These are phyloP conservation scores for Termitomyces sp. DNA, from an alignment of 768 basidiomycete genomes.

Conservation along the genomic window DNA sequence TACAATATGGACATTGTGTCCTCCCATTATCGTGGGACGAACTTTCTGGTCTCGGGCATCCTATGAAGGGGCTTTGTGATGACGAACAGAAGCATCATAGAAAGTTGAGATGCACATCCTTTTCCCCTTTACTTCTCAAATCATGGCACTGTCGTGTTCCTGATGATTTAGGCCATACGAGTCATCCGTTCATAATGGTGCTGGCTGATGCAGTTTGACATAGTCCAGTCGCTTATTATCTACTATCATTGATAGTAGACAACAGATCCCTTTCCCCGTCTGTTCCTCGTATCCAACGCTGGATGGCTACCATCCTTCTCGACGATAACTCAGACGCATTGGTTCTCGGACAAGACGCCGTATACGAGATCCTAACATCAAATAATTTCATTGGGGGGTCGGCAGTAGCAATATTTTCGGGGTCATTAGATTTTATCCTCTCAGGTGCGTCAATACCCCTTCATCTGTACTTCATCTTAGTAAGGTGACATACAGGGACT, in stretches of 20 bases:
- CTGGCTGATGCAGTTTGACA: not conserved
- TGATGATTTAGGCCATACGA: not conserved
- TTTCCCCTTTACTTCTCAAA: not conserved
- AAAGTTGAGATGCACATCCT: not conserved
- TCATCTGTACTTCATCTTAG: not conserved
- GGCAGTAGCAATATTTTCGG: not conserved
- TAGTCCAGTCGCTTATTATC: not conserved
- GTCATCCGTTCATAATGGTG: not conserved
- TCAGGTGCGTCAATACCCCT: not conserved
- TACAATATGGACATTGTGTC: not conserved
- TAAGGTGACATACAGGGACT: not conserved
- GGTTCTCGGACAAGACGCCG: not conserved
- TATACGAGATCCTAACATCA: not conserved
- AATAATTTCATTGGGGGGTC: not conserved
- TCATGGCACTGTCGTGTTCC: not conserved
- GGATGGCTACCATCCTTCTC: conserved; percentile 3
- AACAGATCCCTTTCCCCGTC: not conserved
- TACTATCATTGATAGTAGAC: not conserved
- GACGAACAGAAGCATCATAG: not conserved
- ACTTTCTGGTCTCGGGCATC: not conserved
- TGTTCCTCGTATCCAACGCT: not conserved
- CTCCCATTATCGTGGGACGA: not conserved
- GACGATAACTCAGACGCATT: not conserved
- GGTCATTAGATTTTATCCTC: not conserved
- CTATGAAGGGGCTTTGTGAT: no score